Evolutionary conservation across 1,284 basidiomycete species (phyloP).

Genomic region (Puccinia polysora): DNA sequence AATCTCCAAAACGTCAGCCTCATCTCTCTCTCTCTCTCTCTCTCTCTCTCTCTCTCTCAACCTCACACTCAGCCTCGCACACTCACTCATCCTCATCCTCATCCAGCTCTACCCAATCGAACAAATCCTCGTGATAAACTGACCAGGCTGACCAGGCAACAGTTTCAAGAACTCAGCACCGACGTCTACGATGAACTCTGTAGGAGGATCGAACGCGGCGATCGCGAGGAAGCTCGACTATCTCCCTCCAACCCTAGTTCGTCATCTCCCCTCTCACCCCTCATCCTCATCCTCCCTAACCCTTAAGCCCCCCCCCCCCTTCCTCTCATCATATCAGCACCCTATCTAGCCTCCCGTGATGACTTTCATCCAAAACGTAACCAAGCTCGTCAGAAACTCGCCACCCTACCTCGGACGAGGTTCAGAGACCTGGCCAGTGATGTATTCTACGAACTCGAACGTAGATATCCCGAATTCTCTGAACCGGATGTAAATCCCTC

Average conservation of each 20-base stretch:
- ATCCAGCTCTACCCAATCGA: slow-evolving; percentile 57
- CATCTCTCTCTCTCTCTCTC: too few species aligned
- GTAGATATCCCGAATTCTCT: slow-evolving; percentile 90
- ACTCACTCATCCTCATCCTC: background rate
- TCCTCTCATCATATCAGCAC: slow-evolving; percentile 59
- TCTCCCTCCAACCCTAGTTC: background rate
- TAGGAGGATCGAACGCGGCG: slow-evolving; percentile 63
- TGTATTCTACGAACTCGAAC: slow-evolving; percentile 88
- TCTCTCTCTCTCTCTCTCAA: too few species aligned
- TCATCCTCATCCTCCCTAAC: background rate
- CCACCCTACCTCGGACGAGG: slow-evolving; percentile 80
- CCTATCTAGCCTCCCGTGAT: slow-evolving; percentile 81
- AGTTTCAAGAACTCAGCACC: slow-evolving; percentile 87
- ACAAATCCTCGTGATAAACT: slow-evolving; percentile 83
- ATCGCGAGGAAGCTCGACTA: slow-evolving; percentile 65
- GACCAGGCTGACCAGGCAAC: slow-evolving; percentile 77
- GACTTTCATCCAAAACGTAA: slow-evolving; percentile 99
- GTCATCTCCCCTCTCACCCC: background rate
- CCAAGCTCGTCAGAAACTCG: slow-evolving; percentile 95
- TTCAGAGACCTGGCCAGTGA: slow-evolving; percentile 97
- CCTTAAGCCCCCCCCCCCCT: background rate
- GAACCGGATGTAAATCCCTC: slow-evolving; percentile 61
- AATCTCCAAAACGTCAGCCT: too few species aligned
- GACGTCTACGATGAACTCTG: slow-evolving; percentile 90
- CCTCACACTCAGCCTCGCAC: too few species aligned